Evolutionary conservation across 345 rosid species (phyloP), one percentile per base, ranked within the genome.

Genomic region (Xanthoceras sorbifolium): DNA sequence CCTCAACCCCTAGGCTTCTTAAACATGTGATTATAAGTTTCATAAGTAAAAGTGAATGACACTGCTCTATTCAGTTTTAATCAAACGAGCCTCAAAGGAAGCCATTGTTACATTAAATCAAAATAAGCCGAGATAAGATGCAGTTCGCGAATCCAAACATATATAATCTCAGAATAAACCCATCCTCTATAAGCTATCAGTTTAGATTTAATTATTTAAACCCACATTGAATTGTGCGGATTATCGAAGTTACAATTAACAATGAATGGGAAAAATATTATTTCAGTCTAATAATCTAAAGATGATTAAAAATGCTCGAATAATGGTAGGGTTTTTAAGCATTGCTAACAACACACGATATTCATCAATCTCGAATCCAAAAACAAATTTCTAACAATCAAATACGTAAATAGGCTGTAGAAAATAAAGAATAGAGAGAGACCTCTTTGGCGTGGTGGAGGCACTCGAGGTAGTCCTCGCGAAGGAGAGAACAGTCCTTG

Each of bases 371-470:
- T 34, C 1, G 36, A 67, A 60, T 61, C 15, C 36, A 5, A 46
- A n/a, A 50, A 68, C 2, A n/a, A 72, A 69, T 40, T 9, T 48
- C 8, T 14, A 64, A 34, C 22, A 31, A 44, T 54, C 1, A 72
- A 46, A 6, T 17, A 22, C n/a, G 52, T 10, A 22, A 54, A 74
- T 28, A 9, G 69, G 46, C 7, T 6, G 12, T 73, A 52, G 9
- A 60, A 1, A 8, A 34, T 3, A 3, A 70, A 42, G 69, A 36
- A 22, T 20, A 55, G 75, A 68, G 75, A 68, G 65, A 28, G 20
- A 91, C 99, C 98, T 93, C 99, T 89, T 96, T 96, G 86, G 97
- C 82, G 84, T 96, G 99, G 88, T 96, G 99, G 79, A 93, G 99
- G 84, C 99, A 96, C 87, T 96, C 98, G 71, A 96, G 89, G 83